Base-by-base conservation (phyloP, 139 green algal species). In the Auxenochlorella pyrenoidosa region DNA sequence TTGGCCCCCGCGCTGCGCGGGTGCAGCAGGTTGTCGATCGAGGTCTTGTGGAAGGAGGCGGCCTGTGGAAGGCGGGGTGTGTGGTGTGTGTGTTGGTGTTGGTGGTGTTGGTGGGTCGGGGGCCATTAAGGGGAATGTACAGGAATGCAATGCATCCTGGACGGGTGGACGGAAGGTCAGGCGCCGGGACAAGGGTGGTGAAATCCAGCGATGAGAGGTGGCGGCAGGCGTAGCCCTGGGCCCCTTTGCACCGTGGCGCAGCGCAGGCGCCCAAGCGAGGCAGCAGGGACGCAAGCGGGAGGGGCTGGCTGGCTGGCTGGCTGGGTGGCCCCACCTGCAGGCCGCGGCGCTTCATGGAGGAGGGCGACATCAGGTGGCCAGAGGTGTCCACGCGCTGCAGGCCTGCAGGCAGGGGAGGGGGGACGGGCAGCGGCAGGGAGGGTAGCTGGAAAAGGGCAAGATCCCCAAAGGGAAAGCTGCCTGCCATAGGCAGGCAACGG, bases 1-100 rank as follows among this genome's bases (percentile, higher is more conserved):
- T 93, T 96, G 90, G 87, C 91, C 87, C 95, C 95, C 28, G 88
- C 80, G 24, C n/a, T 41, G 34, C 79, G 79, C 6, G 91, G 92
- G 88, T 94, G 90, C 79, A 94, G 80, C 88, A 94, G 70, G 1
- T 83, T 72, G 40, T 94, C 92, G 41, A 94, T 89, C 82, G 88
- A 88, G 40, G 80, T 89, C 86, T 93, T 94, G 79, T 93, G 79
- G 73, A 79, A 88, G 36, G 40, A 19, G n/a, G 89, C 90, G 13
- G 89, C 89, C 79, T 93, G 79, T 1, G 58, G n/a, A 58, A 18
- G 60, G 51, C 0, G 34, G 54, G 43, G 51, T n/a, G n/a, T n/a
- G n/a, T n/a, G n/a, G n/a, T n/a, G n/a, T n/a, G n/a, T n/a, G n/a
- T n/a, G n/a, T n/a, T n/a, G n/a, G n/a, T n/a, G n/a, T n/a, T n/a